Evolutionary conservation across 2,329 filamentous ascomycete genomes (phyloP).

Genomic region (Didymosphaeria variabile): DNA sequence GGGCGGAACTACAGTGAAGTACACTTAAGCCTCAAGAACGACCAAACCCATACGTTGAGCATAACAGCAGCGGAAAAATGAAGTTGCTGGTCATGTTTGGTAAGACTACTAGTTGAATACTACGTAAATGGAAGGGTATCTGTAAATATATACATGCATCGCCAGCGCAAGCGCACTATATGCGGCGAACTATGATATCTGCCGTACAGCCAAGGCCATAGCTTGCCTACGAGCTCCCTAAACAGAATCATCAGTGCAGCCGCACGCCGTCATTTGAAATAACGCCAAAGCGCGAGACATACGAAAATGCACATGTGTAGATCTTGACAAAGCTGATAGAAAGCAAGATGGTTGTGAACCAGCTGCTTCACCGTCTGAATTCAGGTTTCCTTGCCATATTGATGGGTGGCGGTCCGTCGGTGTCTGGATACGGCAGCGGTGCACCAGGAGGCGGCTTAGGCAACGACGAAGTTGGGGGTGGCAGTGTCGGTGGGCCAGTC

Average conservation of each 20-base stretch:
- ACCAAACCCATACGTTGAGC: no score
- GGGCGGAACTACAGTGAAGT: neutral
- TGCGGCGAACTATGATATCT: neutral
- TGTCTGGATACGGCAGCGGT: conserved; percentile 79
- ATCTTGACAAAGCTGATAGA: neutral
- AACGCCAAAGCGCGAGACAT: neutral
- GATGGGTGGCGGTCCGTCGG: conserved; percentile 80
- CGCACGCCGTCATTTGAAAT: neutral
- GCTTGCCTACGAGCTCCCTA: neutral
- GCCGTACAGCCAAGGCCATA: neutral
- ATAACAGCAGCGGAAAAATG: neutral
- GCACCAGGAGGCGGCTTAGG: conserved; percentile 44
- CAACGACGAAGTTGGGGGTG: conserved; percentile 35
- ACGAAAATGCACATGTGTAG: neutral
- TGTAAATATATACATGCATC: conserved; percentile 6
- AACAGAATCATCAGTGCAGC: neutral
- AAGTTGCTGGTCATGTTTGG: neutral
- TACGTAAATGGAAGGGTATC: conserved; percentile 15
- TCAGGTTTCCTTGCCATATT: conserved; percentile 89
- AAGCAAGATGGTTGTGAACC: neutral
- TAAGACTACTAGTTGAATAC: neutral
- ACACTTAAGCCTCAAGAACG: no score
- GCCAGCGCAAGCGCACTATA: neutral
- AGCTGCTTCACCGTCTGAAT: conserved; percentile 46
- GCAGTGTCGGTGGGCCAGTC: conserved; percentile 36